phyloP scores from a whole-genome alignment of 345 rosid species.

The Schrenkiella parvula region DNA sequence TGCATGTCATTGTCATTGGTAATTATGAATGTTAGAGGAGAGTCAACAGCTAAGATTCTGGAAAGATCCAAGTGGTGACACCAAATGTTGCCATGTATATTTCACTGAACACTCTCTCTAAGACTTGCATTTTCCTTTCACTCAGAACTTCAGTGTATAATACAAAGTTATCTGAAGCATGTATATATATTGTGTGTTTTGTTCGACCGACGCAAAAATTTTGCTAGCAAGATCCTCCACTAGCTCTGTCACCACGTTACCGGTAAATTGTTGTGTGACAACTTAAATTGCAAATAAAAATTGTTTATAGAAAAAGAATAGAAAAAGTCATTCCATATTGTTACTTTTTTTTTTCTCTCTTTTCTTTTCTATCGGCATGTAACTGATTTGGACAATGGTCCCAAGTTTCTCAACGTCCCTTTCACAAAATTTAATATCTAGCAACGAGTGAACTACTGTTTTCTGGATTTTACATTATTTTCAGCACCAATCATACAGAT shows the following conservation, averaged over 20 bases:
- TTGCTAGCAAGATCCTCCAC: constrained; percentile 13
- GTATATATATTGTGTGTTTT: background rate
- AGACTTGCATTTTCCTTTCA: background rate
- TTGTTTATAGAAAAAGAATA: no score
- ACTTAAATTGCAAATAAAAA: background rate
- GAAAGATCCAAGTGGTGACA: background rate
- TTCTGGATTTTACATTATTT: background rate
- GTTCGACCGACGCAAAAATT: constrained; percentile 1
- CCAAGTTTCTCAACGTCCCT: constrained; percentile 2
- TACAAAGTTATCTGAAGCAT: background rate
- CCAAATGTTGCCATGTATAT: constrained; percentile 7
- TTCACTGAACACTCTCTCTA: background rate
- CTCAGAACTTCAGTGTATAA: background rate
- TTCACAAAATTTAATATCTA: constrained; percentile 6
- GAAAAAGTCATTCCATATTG: no score
- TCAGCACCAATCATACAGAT: background rate
- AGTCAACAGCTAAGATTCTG: constrained; percentile 4
- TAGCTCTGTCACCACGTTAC: background rate
- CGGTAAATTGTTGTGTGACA: constrained; percentile 1
- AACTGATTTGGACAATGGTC: constrained; percentile 25
- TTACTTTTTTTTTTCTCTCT: background rate
- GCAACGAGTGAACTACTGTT: constrained; percentile 13
- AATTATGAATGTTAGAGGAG: background rate
- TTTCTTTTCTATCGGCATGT: background rate
- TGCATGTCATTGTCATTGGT: constrained; percentile 5